Conservation (phyloP, 164 flowering plant genomes). For the Chimonanthus salicifolius region DNA sequence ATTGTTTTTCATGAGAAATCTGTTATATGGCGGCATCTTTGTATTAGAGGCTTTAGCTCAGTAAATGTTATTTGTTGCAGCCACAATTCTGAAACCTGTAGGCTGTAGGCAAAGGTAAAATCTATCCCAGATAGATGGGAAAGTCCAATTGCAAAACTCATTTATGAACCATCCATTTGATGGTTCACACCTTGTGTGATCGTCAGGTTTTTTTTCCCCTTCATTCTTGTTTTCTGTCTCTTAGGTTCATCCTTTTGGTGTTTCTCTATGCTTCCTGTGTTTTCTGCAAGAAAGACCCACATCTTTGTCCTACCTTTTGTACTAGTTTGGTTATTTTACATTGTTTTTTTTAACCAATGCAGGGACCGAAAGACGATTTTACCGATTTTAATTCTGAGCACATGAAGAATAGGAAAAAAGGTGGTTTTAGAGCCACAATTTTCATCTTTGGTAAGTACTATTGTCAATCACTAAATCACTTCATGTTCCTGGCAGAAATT, state of each 20-base stretch:
- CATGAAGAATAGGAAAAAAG: neutral
- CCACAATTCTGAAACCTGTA: too few relatives aligned
- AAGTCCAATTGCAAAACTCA: too few relatives aligned
- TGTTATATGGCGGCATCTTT: too few relatives aligned
- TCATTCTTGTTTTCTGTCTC: too few relatives aligned
- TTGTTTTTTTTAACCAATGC: neutral
- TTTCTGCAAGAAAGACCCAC: neutral
- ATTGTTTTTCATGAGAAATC: too few relatives aligned
- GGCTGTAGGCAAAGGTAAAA: too few relatives aligned
- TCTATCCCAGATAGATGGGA: too few relatives aligned
- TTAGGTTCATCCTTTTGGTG: neutral
- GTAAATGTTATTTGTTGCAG: too few relatives aligned
- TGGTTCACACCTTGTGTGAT: neutral
- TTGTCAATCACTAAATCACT: neutral
- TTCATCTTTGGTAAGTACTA: constrained; percentile 1
- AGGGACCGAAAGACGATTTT: neutral
- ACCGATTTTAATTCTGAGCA: neutral
- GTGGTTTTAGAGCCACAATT: constrained; percentile 1
- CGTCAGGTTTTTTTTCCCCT: too few relatives aligned
- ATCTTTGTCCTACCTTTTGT: neutral
- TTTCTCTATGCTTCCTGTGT: neutral
- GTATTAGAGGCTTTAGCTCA: too few relatives aligned
- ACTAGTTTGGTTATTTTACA: neutral
- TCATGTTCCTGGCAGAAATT: neutral
- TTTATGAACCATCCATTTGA: neutral